Conservation (phyloP, 2,329 filamentous ascomycete species). For the Rhynchosporium graminicola region DNA sequence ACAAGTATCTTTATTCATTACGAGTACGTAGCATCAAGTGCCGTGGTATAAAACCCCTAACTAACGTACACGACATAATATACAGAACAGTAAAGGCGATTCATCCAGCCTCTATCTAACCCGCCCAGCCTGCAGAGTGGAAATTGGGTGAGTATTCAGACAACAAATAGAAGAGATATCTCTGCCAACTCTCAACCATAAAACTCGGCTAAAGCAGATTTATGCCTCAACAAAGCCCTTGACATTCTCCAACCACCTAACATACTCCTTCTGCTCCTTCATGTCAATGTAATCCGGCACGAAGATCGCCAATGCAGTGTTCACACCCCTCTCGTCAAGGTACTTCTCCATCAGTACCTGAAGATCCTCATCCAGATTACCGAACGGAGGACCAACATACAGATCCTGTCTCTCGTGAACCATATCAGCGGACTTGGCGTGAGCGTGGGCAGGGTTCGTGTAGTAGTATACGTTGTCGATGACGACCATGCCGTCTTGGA, state of each 20-base stretch:
- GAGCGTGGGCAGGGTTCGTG: constrained; percentile 73
- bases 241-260: constrained; percentile 84
- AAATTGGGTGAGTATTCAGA: constrained; percentile 13
- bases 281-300: constrained; percentile 94
- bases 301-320: constrained; percentile 82
- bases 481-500: constrained; percentile 81
- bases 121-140: constrained; percentile 2
- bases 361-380: constrained; percentile 92
- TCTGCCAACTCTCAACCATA: not conserved
- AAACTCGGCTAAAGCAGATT: constrained; percentile 14
- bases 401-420: constrained; percentile 74
- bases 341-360: constrained; percentile 91
- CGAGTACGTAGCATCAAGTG: constrained; percentile 11
- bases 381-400: constrained; percentile 91
- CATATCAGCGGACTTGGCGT: constrained; percentile 72
- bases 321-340: constrained; percentile 91
- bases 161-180: constrained; percentile 14
- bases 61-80: constrained; percentile 6
- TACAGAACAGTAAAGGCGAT: not conserved
- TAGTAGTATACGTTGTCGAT: constrained; percentile 93
- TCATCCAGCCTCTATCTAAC: not conserved
- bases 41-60: constrained; percentile 11
- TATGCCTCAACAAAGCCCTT: constrained; percentile 81
- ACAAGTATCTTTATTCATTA: constrained; percentile 15
- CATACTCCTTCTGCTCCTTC: constrained; percentile 98